Conservation (phyloP, 1,139 yeast species). For the Torulaspora globosa region DNA sequence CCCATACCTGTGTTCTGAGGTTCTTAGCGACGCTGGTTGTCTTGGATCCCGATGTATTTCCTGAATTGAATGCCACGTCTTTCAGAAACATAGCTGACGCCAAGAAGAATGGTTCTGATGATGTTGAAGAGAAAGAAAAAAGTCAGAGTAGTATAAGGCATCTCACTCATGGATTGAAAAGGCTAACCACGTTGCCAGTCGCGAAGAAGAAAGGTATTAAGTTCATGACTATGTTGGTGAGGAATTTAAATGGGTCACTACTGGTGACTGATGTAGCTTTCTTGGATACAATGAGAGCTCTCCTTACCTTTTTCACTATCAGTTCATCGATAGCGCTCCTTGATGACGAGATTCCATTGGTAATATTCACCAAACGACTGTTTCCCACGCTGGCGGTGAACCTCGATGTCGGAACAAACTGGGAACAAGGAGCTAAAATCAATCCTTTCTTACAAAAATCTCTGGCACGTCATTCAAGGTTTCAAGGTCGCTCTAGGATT, state of each 20-base stretch:
- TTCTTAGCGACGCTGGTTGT: constrained; percentile 28
- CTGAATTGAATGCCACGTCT: constrained; percentile 26
- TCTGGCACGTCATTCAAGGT: constrained; percentile 22
- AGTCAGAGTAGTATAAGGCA: constrained; percentile 23
- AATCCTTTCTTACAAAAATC: constrained; percentile 25
- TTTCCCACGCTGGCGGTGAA: constrained; percentile 23
- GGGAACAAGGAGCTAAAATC: constrained; percentile 21
- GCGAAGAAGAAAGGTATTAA: constrained; percentile 24
- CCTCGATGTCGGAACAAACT: constrained; percentile 20
- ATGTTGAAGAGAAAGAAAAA: constrained; percentile 14
- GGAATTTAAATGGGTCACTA: constrained; percentile 29
- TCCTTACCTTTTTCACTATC: constrained; percentile 25
- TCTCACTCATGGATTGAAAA: constrained; percentile 27
- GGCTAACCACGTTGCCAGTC: constrained; percentile 21
- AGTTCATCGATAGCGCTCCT: constrained; percentile 30
- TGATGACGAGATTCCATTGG: constrained; percentile 23
- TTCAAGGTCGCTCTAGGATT: constrained; percentile 27
- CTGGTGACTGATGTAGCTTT: constrained; percentile 29
- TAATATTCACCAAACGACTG: constrained; percentile 30
- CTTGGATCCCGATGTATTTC: constrained; percentile 28
- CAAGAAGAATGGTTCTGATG: constrained; percentile 2
- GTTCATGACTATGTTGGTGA: constrained; percentile 28
- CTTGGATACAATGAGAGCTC: constrained; percentile 28
- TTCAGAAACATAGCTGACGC: constrained; percentile 28
- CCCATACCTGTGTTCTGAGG: constrained; percentile 28